Evolutionary conservation across 2,329 filamentous ascomycete species (phyloP), one percentile per base, ranked within the genome.

Genomic region (Trichoderma pleuroti): DNA sequence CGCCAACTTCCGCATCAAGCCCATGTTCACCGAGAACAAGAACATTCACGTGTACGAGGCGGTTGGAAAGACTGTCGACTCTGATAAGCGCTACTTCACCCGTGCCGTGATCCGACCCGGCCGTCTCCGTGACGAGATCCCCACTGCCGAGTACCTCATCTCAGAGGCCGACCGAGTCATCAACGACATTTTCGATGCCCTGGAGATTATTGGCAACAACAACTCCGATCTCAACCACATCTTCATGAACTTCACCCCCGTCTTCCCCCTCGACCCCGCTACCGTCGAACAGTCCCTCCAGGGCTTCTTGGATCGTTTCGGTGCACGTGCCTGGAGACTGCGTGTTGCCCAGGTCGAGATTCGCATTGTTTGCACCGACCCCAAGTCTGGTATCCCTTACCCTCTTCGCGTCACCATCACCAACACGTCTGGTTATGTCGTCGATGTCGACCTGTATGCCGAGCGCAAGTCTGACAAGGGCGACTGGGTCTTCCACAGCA

Each of bases 41-140:
- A 98, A 97, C 83, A 98, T 99, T 74, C 96, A 99, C 85, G 94
- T 99, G 72, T 99, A 98, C 83, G 94, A 98, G 86, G 96, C 93
- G 75, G 86, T 97, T 77, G 96, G 96, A 79, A 99, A 98, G 86
- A 92, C 92, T 63, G 92, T 94, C 49, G 94, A 98, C 80, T 94
- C 93, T 70, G 96, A 99, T 83, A 98, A 98, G 89, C 92, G 96
- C 76, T 99, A 98, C 88, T 99, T 99, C 81, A 96, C 96, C 64
- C 93, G 96, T 81, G 95, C 95, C 72, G 93, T 98, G 61, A 97
- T 99, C 75, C 91, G 96, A 76, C 93, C 96, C 73, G 96, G 96
- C 62, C 93, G 95, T 79, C 91, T 99, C 69, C 92, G 95, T 76
- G 96, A 99, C 78, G 95, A 98, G 82, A 98, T 99, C 73, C 94